Conservation (phyloP, 2,329 filamentous ascomycete genomes). For the Diaporthe ilicicola region DNA sequence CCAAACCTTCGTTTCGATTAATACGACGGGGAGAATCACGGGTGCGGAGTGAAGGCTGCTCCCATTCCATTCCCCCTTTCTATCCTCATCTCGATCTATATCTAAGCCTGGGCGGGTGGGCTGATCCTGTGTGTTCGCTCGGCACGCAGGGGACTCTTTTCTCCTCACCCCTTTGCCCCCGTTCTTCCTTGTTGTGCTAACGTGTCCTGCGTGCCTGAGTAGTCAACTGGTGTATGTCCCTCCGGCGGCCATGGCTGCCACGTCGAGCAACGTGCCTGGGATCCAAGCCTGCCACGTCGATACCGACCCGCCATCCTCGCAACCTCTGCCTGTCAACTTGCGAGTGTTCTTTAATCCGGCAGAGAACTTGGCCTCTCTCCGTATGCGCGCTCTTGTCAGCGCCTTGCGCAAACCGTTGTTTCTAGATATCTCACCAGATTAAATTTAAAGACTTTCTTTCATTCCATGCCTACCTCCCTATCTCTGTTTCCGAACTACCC, state of each 20-base stretch:
- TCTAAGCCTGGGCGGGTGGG: slow-evolving; percentile 18
- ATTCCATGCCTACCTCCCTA: neutral
- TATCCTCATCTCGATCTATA: neutral
- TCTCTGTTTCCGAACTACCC: neutral
- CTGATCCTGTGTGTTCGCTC: neutral
- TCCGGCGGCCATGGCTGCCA: neutral
- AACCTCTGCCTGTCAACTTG: neutral
- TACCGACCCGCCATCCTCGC: neutral
- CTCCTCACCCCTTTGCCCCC: neutral
- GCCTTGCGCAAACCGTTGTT: neutral
- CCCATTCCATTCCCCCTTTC: neutral
- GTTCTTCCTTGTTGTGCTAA: neutral
- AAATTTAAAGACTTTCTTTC: neutral
- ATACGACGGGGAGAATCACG: neutral
- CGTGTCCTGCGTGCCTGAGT: neutral
- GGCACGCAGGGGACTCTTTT: neutral
- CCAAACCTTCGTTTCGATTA: neutral
- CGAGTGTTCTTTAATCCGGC: neutral
- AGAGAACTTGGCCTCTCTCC: neutral
- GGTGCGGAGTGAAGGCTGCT: slow-evolving; percentile 18
- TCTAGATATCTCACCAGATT: neutral
- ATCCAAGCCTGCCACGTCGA: neutral
- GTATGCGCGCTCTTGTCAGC: neutral
- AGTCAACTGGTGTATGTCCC: neutral
- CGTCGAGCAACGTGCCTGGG: neutral